phyloP scores from a whole-genome alignment of 352 stramenopile genomes.

The Phytophthora meadii region DNA sequence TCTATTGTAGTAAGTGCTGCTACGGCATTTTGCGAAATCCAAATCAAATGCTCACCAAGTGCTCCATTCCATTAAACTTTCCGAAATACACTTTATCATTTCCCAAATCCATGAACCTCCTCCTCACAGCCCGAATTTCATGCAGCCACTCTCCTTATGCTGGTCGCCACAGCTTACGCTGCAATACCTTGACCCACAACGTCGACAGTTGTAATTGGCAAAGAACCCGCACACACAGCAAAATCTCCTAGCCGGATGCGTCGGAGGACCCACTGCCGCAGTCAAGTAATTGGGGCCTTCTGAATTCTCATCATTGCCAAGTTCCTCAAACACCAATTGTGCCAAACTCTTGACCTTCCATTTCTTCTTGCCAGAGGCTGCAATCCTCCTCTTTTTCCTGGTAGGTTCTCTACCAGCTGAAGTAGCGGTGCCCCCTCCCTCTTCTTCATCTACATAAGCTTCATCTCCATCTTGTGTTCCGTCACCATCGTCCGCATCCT shows the following conservation, averaged over 20 bases:
- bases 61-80: too few species aligned
- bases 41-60: too few species aligned
- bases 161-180: constrained; percentile 84
- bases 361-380: constrained; percentile 33
- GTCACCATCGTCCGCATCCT: constrained; percentile 65
- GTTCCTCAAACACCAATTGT: constrained; percentile 89
- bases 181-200: constrained; percentile 71
- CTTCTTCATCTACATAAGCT: constrained; percentile 79
- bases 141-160: constrained; percentile 90
- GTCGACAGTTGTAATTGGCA: constrained; percentile 76
- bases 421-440: constrained; percentile 8
- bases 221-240: constrained; percentile 89
- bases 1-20: too few species aligned
- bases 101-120: background rate
- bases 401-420: constrained; percentile 17
- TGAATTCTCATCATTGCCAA: constrained; percentile 37
- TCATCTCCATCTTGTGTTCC: constrained; percentile 49
- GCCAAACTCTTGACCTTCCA: constrained; percentile 91
- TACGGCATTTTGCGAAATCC: too few species aligned
- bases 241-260: constrained; percentile 74
- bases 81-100: background rate
- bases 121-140: constrained; percentile 86
- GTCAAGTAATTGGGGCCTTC: constrained; percentile 74
- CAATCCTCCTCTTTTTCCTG: constrained; percentile 51
- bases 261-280: constrained; percentile 64